Evolutionary conservation across 805 yeast species (phyloP), one percentile per base, ranked within the genome.

Genomic region (Zygosaccharomyces pseudorouxii): DNA sequence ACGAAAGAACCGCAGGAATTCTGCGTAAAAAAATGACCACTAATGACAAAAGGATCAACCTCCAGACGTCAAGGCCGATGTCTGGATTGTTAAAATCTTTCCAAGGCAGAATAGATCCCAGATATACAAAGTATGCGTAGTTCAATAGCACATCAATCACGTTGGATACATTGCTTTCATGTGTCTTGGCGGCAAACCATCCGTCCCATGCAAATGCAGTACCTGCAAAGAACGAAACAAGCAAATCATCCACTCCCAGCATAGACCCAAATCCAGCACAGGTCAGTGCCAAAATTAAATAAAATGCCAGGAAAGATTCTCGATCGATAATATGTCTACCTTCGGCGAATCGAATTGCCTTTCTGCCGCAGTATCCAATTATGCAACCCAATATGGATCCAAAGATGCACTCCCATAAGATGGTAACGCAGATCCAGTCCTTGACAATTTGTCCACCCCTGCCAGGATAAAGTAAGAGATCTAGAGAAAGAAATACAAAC

Each of bases 161-260:
- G 41, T 89, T 86, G 12, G 96, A 86, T 1, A 90, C 88, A 60
- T 87, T 90, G 9, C 89, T 77, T 57, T 86, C 95, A 59, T 86
- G 92, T 0, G 95, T 89, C 58, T 82, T 82, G 48, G 71, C 74
- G 12, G 95, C 82, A 67, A 88, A 88, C 81, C 89, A 80, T 10
- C 96, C 96, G 64, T 87, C 90, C 97, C 97, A 89, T 1, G 95
- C 80, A 65, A 89, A 90, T 2, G 96, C 86, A 3, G 96, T 82
- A 19, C 97, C 97, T 0, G 97, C 96, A 3, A 95, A 84, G 68
- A 90, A 90, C 3, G 96, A 82, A 3, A 86, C 95, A 52, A 89
- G 74, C 58, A 89, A 75, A 68, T 89, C 97, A 65, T 89, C 97
- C 9, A 84, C 88, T 19, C 96, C 97, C 36, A 88, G 71, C 63